These are phyloP conservation scores for Solanum ahanhuiri DNA, from an alignment of 257 asterid species.

Conservation along the genomic window DNA sequence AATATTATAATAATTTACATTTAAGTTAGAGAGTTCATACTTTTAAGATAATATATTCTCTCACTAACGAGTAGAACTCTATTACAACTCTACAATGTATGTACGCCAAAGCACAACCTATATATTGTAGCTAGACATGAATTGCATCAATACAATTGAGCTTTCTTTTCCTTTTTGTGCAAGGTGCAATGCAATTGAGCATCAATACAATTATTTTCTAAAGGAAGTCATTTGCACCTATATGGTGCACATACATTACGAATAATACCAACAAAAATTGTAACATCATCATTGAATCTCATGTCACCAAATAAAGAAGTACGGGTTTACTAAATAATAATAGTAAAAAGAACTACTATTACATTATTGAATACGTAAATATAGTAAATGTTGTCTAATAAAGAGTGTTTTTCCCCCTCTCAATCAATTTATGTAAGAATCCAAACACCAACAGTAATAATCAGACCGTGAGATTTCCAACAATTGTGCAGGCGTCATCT, in stretches of 20 bases:
- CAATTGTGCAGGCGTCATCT: slow-evolving; percentile 61
- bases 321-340: not conserved
- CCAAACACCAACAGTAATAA: slow-evolving; percentile 85
- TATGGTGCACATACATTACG: not conserved
- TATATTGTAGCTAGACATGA: no score
- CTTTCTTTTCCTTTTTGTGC: no score
- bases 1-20: no score
- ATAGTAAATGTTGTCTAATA: not conserved
- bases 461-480: slow-evolving; percentile 68
- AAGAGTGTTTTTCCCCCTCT: not conserved
- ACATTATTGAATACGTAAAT: not conserved
- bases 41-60: no score
- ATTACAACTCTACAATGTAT: no score
- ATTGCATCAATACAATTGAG: no score
- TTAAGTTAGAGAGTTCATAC: no score
- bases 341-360: not conserved
- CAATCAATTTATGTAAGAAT: not conserved
- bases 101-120: no score
- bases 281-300: not conserved
- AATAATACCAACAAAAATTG: not conserved
- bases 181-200: no score
- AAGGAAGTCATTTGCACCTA: no score
- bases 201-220: no score
- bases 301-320: not conserved
- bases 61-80: no score